Evolutionary conservation across 2,329 filamentous ascomycete genomes (phyloP), one percentile per base, ranked within the genome.

Genomic region (Penicillium crustosum): DNA sequence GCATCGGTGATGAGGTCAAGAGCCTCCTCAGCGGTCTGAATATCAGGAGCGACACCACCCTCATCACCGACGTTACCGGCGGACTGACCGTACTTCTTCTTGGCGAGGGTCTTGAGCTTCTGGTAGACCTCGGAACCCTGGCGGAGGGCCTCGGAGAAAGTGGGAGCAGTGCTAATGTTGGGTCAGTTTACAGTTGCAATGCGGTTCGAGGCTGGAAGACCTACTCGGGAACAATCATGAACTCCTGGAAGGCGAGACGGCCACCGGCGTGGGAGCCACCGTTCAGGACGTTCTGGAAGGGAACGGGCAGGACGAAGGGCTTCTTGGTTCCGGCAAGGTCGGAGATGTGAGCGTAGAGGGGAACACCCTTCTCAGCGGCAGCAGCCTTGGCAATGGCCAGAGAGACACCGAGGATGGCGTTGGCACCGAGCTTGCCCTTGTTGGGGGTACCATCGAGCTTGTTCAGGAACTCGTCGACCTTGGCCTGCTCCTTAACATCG

Each of bases 51-150:
- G 75, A 99, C 94, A 89, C 94, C 94, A 85, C 94, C 94, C 88
- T 99, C 94, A 77, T 99, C 94, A 81, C 94, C 94, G 68, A 99
- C 94, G 79, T 99, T 99, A 78, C 93, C 94, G 67, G 94, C 94
- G 65, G 94, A 97, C 82, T 96, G 93, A 76, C 94, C 94, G 79
- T 99, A 99, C 86, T 91, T 94, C 90, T 97, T 94, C 90, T 97
- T 97, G 78, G 94, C 93, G 62, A 97, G 87, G 72, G 84, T 73
- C 89, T 99, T 99, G 73, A 99, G 90, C 81, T 90, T 89, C 81
- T 97, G 93, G 89, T 99, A 99, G 73, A 97, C 92, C 82, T 99
- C 94, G 71, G 93, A 82, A 79, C 94, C 94, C 82, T 96, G 91
- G 78, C 93, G 93, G 82, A 99, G 88, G 76, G 89, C 94, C 85